Base-by-base conservation (phyloP, 805 yeast genomes). In the Yarrowia yakushimensis region DNA sequence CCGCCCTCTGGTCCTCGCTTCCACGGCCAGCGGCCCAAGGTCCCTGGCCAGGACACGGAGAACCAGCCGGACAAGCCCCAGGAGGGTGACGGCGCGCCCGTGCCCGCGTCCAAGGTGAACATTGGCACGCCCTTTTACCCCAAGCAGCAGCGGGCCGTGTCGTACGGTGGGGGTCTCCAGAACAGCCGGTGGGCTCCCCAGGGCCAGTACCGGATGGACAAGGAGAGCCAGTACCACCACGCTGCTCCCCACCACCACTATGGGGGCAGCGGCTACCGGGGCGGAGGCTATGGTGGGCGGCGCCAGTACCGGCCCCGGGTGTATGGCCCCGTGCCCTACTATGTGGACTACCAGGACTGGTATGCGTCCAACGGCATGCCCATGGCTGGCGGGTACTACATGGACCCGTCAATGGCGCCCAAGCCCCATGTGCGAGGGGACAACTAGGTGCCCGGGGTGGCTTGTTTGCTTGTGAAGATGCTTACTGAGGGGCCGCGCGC, bases 111-210 rank as follows among this genome's bases (percentile, higher is more conserved):
- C 42, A 50, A 50, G 42, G 28, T 52, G 25, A 52, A 36, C 43
- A 23, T 52, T 11, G 59, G 59, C 30, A 52, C 59, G 6, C 59
- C 59, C 17, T 52, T 52, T 28, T 36, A 52, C 33, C 59, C 59
- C 43, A 52, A 36, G 33, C 55, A 48, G 37, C 41, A 30, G 41
- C 42, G 59, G 7, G 33, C 59, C 6, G 31, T 23, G 15, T 52
- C 59, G 5, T 52, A 52, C 15, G 50, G 31, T 11, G 42, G 33
- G 3, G 55, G 55, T 13, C 31, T 52, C 18, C 59, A 52, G 43
- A 52, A 48, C 55, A 48, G 59, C 59, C 42, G 59, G 12, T 52
- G 59, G 59, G 59, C 43, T 15, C 59, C 59, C 25, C 59, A 36
- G 31, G 34, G 34, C 43, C 59, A 52, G 33, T 52, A 52, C 43